phyloP scores from a whole-genome alignment of 2,329 filamentous ascomycete species.

The Tetracladium maxilliforme region DNA sequence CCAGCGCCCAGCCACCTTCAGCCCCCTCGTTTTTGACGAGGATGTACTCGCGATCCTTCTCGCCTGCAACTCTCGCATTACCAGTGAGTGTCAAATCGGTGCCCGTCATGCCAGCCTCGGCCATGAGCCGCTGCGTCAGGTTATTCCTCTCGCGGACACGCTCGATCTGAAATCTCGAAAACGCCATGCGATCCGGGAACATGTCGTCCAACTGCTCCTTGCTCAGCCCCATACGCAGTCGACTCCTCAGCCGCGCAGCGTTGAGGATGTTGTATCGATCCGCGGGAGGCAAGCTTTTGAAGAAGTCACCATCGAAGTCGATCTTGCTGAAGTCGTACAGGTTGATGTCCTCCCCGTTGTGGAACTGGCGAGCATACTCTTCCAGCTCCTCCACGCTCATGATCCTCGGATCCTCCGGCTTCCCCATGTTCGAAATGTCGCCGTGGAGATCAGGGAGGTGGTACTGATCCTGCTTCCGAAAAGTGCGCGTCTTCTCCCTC shows the following conservation, averaged over 20 bases:
- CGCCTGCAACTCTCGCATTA: slow-evolving; percentile 59
- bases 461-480: slow-evolving; percentile 87
- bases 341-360: slow-evolving; percentile 80
- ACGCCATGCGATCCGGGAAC: slow-evolving; percentile 97
- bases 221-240: slow-evolving; percentile 86
- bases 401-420: slow-evolving; percentile 81
- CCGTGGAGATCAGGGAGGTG: slow-evolving; percentile 77
- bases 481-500: slow-evolving; percentile 57
- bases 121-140: slow-evolving; percentile 87
- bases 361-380: slow-evolving; percentile 84
- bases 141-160: slow-evolving; percentile 85
- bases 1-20: slow-evolving; percentile 90
- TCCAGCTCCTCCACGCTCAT: slow-evolving; percentile 94
- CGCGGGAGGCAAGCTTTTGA: slow-evolving; percentile 73
- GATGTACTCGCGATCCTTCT: slow-evolving; percentile 87
- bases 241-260: slow-evolving; percentile 73
- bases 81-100: slow-evolving; percentile 52
- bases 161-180: slow-evolving; percentile 93
- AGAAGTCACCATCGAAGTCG: slow-evolving; percentile 93
- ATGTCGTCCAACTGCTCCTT: slow-evolving; percentile 93
- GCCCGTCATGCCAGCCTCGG: slow-evolving; percentile 77
- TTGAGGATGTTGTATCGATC: slow-evolving; percentile 98
- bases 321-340: slow-evolving; percentile 97
- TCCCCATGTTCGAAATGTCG: slow-evolving; percentile 73
- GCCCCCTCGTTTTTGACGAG: slow-evolving; percentile 90